Conservation (phyloP, 768 basidiomycete species). For the Suillus discolor region DNA sequence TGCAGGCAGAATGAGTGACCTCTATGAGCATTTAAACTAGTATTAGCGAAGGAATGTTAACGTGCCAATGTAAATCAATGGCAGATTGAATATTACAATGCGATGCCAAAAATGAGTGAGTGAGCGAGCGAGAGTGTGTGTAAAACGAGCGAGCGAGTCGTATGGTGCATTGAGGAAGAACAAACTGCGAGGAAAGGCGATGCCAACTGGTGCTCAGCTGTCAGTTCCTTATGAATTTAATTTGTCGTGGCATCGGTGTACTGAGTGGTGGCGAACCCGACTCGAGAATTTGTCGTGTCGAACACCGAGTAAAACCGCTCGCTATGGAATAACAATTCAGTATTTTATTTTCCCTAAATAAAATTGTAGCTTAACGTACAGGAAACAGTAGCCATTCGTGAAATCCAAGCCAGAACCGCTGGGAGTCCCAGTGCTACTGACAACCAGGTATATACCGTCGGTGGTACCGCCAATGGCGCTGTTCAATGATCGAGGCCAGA, state of each 20-base stretch:
- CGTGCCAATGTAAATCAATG: too few species aligned
- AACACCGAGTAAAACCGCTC: slow-evolving; percentile 48
- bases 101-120: too few species aligned
- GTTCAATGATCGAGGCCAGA: slow-evolving; percentile 37
- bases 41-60: too few species aligned
- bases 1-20: too few species aligned
- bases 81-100: too few species aligned
- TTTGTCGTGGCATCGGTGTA: slow-evolving; percentile 29
- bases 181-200: too few species aligned
- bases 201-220: too few species aligned
- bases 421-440: slow-evolving; percentile 16
- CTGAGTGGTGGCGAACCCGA: slow-evolving; percentile 43
- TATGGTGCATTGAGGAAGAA: too few species aligned
- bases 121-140: too few species aligned
- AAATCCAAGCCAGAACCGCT: slow-evolving; percentile 25
- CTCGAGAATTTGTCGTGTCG: slow-evolving; percentile 39
- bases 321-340: slow-evolving; percentile 15
- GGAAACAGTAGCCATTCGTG: slow-evolving; percentile 20
- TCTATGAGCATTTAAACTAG: too few species aligned
- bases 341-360: not conserved
- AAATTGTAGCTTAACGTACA: slow-evolving; percentile 42
- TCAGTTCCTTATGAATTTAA: not conserved
- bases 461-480: slow-evolving; percentile 26
- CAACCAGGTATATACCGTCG: slow-evolving; percentile 29
- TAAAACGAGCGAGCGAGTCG: too few species aligned